Base-by-base conservation (phyloP, 2,329 filamentous ascomycete genomes). In the Colletotrichum theobromicola region DNA sequence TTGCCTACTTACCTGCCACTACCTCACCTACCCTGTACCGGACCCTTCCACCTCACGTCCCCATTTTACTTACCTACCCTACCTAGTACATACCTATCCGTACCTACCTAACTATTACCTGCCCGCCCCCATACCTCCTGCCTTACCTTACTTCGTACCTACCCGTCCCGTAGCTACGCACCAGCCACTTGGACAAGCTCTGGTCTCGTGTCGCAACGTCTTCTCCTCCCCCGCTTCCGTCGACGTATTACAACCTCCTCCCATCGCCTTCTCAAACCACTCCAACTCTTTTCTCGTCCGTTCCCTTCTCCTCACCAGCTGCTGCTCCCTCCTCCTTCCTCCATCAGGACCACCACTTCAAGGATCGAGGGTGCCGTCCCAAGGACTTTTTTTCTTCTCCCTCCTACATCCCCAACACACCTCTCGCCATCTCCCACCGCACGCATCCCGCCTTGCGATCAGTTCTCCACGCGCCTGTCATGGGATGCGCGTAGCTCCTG, bases 401-500 rank as follows among this genome's bases (percentile, higher is more conserved):
- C 30, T 21, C 26, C 53, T 55, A 55, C 42, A 53, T 28, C 64
- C 55, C 35, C 58, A 73, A 53, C 62, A 28, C 30, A 62, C 42
- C 28, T 65, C 62, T 61, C 42, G 37, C 32, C n/a, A 32, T 60
- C 30, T 61, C 24, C 63, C 26, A 35, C 53, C 18, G 35, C 35
- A 57, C 57, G 53, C 58, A 53, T 75, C 67, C 66, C 70, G 50
- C 72, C 42, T 72, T 70, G 74, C 67, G 71, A 71, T 64, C 71
- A 60, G 34, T 28, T 60, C 64, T 57, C 64, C 62, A 46, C 71
- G 66, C 64, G 55, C 79, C 78, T 77, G 82, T 80, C 78, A 83
- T 83, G 82, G 79, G 82, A 81, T 77, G 79, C 80, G 80, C 82
- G 77, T 83, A 80, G 80, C 77, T 78, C 76, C 72, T 72, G 74